Evolutionary conservation across 345 rosid genomes (phyloP).

Genomic region (Dimocarpus longan): DNA sequence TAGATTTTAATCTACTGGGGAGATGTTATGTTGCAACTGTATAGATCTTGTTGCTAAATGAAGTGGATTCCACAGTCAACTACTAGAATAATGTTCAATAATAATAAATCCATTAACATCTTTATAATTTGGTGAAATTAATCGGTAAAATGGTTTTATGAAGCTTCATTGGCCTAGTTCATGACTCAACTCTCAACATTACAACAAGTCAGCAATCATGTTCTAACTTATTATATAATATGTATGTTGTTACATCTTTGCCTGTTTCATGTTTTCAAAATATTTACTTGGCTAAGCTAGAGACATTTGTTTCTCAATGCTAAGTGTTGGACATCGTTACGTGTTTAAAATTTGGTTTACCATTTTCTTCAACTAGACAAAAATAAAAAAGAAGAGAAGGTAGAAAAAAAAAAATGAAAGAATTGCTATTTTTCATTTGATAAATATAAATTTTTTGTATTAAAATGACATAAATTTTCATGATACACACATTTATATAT

Average conservation of each 20-base stretch:
- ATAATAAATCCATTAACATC: not conserved
- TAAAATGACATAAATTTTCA: not conserved
- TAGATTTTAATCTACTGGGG: not conserved
- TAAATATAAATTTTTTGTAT: not conserved
- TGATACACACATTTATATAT: not conserved
- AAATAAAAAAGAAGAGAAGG: no score
- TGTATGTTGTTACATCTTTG: not conserved
- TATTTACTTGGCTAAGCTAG: not conserved
- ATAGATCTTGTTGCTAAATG: not conserved
- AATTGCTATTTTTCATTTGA: not conserved
- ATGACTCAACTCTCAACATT: not conserved
- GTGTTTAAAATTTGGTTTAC: not conserved
- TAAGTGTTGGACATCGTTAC: not conserved
- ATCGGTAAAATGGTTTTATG: not conserved
- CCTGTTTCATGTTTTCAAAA: not conserved
- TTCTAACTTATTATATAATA: not conserved
- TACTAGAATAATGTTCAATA: not conserved
- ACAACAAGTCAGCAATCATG: no score
- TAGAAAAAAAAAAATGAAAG: not conserved
- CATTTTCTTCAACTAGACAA: not conserved
- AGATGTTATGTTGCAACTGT: conserved; percentile 4
- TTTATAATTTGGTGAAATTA: not conserved
- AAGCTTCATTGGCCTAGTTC: not conserved
- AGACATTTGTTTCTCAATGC: conserved; percentile 6
- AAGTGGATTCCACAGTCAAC: not conserved